These are phyloP conservation scores for Lipomyces chichibuensis DNA, from an alignment of 805 yeast genomes.

Conservation along the genomic window DNA sequence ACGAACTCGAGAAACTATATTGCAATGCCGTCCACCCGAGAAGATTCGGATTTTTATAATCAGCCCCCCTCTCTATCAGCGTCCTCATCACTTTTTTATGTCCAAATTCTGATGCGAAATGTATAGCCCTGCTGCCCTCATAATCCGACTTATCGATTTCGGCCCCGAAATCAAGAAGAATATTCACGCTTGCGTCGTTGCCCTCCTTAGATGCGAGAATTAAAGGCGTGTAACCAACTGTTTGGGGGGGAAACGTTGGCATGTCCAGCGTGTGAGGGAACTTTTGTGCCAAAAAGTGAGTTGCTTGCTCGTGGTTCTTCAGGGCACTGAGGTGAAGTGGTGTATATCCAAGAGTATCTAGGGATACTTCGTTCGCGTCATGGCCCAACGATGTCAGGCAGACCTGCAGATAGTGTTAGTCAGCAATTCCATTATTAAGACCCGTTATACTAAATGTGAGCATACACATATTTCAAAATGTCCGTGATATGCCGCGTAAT, in stretches of 20 bases:
- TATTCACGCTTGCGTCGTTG: constrained; percentile 62
- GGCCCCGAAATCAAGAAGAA: constrained; percentile 75
- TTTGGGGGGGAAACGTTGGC: constrained; percentile 53
- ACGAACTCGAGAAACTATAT: constrained; percentile 51
- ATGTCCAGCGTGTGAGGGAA: constrained; percentile 62
- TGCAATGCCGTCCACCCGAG: constrained; percentile 71
- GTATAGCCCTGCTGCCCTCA: constrained; percentile 81
- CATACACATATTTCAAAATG: constrained; percentile 64
- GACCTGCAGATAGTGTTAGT: constrained; percentile 23
- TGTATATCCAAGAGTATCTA: constrained; percentile 60
- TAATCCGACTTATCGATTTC: constrained; percentile 71
- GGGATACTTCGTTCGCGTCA: constrained; percentile 54
- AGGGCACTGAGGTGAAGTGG: constrained; percentile 71
- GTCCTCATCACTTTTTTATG: constrained; percentile 59
- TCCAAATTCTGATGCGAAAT: constrained; percentile 76
- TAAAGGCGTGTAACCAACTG: constrained; percentile 46
- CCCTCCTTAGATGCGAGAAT: constrained; percentile 68
- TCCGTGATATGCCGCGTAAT: constrained; percentile 77
- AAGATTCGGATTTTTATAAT: constrained; percentile 54
- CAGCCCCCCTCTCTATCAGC: constrained; percentile 55
- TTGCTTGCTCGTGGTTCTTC: constrained; percentile 68
- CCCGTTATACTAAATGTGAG: constrained; percentile 38
- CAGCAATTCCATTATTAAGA: not conserved
- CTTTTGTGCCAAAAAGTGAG: constrained; percentile 72
- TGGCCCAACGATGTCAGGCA: constrained; percentile 59